Percentiles rank a stretch among this genome's conserved stretches.
phyloP scores from a whole-genome alignment of 2,329 filamentous ascomycete species.

The Lecanosticta acicola region DNA sequence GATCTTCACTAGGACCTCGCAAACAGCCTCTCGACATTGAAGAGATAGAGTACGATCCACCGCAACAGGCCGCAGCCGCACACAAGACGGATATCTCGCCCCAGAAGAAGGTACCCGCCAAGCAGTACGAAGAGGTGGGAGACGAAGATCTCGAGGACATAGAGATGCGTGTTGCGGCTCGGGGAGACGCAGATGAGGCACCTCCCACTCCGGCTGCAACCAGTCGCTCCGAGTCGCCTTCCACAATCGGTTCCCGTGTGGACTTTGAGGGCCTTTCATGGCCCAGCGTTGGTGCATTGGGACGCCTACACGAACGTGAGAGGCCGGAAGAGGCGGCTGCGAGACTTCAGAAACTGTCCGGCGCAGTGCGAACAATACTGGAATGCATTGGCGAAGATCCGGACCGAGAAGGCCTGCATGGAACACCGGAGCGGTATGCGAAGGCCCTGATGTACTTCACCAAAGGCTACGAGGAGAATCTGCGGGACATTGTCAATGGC shows the following conservation, averaged over 20 bases:
- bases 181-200: slow-evolving; percentile 50
- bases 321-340: slow-evolving; percentile 54
- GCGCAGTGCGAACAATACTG: slow-evolving; percentile 58
- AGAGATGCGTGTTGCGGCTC: slow-evolving; percentile 32
- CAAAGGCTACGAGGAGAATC: slow-evolving; percentile 92
- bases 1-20: slow-evolving; percentile 49
- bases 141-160: slow-evolving; percentile 40
- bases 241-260: slow-evolving; percentile 46
- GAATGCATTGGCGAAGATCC: slow-evolving; percentile 63
- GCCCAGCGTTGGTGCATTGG: slow-evolving; percentile 41
- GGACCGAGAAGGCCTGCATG: slow-evolving; percentile 57
- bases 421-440: slow-evolving; percentile 78
- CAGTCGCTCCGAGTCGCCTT: slow-evolving; percentile 46
- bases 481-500: slow-evolving; percentile 83
- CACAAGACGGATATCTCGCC: slow-evolving; percentile 5
- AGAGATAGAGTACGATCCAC: slow-evolving; percentile 21
- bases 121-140: slow-evolving; percentile 36
- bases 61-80: slow-evolving; percentile 6
- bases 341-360: slow-evolving; percentile 55
- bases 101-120: slow-evolving; percentile 12
- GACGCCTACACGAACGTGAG: slow-evolving; percentile 28
- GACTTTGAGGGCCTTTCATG: slow-evolving; percentile 54
- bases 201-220: slow-evolving; percentile 49
- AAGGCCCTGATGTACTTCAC: slow-evolving; percentile 96
- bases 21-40: slow-evolving; percentile 44